phyloP scores from a whole-genome alignment of 345 rosid species.

The Physaria fendleri region DNA sequence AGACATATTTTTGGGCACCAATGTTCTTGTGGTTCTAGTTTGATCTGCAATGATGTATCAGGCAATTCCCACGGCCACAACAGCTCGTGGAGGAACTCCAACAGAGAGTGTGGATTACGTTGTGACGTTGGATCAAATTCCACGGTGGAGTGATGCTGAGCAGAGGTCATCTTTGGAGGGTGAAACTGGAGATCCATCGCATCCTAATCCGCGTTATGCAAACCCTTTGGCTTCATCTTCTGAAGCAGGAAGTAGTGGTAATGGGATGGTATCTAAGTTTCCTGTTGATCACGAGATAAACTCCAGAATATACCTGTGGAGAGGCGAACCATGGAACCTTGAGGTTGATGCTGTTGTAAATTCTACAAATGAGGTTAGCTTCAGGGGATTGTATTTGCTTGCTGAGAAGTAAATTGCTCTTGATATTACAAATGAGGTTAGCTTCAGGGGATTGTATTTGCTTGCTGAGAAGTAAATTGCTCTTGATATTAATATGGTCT shows the following conservation, averaged over 20 bases:
- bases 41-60: conserved; percentile 53
- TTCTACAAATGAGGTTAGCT: conserved; percentile 87
- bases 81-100: conserved; percentile 46
- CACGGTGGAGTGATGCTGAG: conserved; percentile 89
- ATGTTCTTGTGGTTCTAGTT: conserved; percentile 14
- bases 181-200: conserved; percentile 56
- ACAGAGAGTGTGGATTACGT: conserved; percentile 53
- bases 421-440: conserved; percentile 94
- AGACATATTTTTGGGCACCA: background rate
- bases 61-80: conserved; percentile 47
- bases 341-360: conserved; percentile 98
- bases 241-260: conserved; percentile 43
- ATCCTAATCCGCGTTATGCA: conserved; percentile 51
- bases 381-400: background rate
- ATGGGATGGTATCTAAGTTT: conserved; percentile 69
- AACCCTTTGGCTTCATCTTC: conserved; percentile 62
- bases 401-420: background rate
- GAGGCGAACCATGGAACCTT: conserved; percentile 96
- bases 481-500: conserved; percentile 18
- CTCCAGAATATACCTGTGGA: conserved; percentile 81
- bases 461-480: background rate
- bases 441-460: background rate
- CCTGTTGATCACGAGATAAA: conserved; percentile 84
- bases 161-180: conserved; percentile 42
- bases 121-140: conserved; percentile 84